Conservation (phyloP, 768 basidiomycete species). For the Brasilioporus rufonigricans region DNA sequence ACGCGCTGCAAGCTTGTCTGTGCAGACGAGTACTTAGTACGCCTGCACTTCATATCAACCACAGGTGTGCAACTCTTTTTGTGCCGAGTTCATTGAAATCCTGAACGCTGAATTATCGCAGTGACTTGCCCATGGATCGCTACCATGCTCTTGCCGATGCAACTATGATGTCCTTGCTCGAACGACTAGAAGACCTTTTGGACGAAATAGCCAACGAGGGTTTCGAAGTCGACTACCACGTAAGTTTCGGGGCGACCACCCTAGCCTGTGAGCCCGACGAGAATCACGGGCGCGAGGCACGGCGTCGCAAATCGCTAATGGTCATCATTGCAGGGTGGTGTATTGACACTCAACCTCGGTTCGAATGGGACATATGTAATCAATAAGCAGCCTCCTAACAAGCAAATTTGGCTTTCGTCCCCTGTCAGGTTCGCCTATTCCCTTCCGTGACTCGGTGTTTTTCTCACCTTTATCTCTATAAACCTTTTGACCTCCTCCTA, state of each 20-base stretch:
- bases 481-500: background rate
- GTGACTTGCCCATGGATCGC: constrained; percentile 54
- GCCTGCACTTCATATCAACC: constrained; percentile 55
- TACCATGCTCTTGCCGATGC: constrained; percentile 74
- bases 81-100: background rate
- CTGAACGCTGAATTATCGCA: constrained; percentile 16
- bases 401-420: constrained; percentile 95
- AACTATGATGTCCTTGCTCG: constrained; percentile 76
- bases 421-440: constrained; percentile 64
- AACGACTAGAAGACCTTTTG: constrained; percentile 70
- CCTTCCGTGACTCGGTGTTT: background rate
- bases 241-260: constrained; percentile 36
- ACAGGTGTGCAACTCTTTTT: constrained; percentile 41
- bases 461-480: constrained; percentile 4
- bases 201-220: constrained; percentile 52
- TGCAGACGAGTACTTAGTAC: constrained; percentile 38
- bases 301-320: constrained; percentile 6
- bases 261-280: background rate
- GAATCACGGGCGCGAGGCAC: background rate
- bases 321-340: constrained; percentile 65
- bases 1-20: background rate
- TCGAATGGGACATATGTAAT: constrained; percentile 86
- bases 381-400: constrained; percentile 97
- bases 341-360: constrained; percentile 78
- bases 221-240: constrained; percentile 89